Conservation (phyloP, 2,329 filamentous ascomycete genomes). For the Penicillium sp. region DNA sequence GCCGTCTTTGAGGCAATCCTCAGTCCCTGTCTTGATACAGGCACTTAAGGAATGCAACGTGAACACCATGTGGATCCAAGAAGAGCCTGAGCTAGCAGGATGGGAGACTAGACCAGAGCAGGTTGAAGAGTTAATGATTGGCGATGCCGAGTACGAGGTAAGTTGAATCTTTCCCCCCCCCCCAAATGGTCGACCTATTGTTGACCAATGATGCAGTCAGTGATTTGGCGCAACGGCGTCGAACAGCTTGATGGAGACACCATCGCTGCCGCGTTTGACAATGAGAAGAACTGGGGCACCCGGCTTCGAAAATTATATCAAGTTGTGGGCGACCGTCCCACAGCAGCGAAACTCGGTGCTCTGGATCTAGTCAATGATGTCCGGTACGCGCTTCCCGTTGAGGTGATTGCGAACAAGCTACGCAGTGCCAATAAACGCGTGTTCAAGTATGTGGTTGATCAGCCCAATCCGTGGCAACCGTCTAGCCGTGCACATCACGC, state of each 20-base stretch:
- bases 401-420: conserved; percentile 32
- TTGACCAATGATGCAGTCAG: conserved; percentile 34
- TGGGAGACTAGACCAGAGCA: conserved; percentile 41
- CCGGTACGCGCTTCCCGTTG: conserved; percentile 34
- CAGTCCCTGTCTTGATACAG: conserved; percentile 34
- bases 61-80: conserved; percentile 47
- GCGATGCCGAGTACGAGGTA: conserved; percentile 49
- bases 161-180: not conserved
- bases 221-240: conserved; percentile 49
- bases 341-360: conserved; percentile 44
- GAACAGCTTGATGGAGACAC: conserved; percentile 36
- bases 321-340: conserved; percentile 42
- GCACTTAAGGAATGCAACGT: conserved; percentile 40
- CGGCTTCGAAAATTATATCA: conserved; percentile 45
- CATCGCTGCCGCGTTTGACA: conserved; percentile 39
- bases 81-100: conserved; percentile 36
- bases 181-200: not conserved
- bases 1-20: conserved; percentile 32
- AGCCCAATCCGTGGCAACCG: conserved; percentile 51
- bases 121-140: conserved; percentile 43
- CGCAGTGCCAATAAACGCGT: conserved; percentile 27
- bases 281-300: conserved; percentile 29
- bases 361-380: conserved; percentile 39
- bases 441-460: conserved; percentile 48
- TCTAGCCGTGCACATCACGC: conserved; percentile 52